Percentiles rank a stretch among this genome's conserved stretches.
phyloP scores from a whole-genome alignment of 2,329 filamentous ascomycete species.

The Penicillium sp. region DNA sequence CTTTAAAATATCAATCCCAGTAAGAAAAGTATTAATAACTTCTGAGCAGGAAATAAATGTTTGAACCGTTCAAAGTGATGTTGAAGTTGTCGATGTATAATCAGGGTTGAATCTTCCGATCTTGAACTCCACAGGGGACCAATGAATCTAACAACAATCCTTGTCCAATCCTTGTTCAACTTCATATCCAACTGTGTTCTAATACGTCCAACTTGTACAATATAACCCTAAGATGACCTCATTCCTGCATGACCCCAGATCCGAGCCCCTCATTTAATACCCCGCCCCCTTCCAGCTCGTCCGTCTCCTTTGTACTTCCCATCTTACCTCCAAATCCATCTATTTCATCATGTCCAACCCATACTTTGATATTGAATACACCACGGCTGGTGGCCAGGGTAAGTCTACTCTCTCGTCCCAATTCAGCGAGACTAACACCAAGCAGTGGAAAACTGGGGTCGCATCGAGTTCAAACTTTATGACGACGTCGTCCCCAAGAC shows the following conservation, averaged over 20 bases:
- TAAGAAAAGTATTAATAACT: neutral
- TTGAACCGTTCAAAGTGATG: neutral
- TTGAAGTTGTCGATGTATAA: neutral
- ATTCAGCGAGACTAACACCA: neutral
- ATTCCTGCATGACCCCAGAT: neutral
- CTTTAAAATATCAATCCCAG: neutral
- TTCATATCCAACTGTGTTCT: neutral
- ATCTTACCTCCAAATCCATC: neutral
- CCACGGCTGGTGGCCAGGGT: neutral
- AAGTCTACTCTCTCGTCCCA: no score
- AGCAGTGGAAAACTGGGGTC: constrained; percentile 49
- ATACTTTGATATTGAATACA: neutral
- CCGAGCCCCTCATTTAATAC: neutral
- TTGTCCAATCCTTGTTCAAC: neutral
- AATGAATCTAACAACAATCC: neutral
- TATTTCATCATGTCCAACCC: neutral
- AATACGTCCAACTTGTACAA: neutral
- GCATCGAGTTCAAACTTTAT: constrained; percentile 84
- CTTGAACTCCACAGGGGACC: neutral
- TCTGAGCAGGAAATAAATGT: neutral
- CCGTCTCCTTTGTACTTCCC: neutral
- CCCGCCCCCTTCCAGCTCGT: neutral
- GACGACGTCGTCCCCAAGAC: constrained; percentile 84
- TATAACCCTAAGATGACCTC: neutral
- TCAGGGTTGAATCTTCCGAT: no score